Base-by-base conservation (phyloP, 176 grass and related monocot genomes). In the Triticum dicoccoides region DNA sequence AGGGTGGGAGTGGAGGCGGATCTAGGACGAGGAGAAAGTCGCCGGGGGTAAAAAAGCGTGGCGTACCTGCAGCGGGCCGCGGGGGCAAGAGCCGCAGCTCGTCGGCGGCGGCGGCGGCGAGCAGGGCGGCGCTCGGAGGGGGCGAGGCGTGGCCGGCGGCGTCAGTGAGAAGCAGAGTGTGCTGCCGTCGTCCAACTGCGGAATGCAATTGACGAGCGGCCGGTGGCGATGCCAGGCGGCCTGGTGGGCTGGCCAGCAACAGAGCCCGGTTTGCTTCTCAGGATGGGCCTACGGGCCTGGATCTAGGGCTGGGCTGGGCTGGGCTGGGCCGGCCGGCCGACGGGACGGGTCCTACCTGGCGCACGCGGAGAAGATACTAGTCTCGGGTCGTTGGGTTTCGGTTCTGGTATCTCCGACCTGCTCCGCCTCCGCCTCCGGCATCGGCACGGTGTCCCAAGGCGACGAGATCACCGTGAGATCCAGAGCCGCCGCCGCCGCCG, bases 321-420 rank as follows among this genome's bases (percentile, higher is more conserved):
- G 23, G 59, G 59, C 3, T 24, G 62, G 63, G 63, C 64, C 1
- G 18, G 38, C 35, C 20, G 20, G 69, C 37, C 35, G 4, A 41
- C 4, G 69, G 68, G 4, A 39, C 4, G 68, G 69, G 35, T 20
- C 74, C 49, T 2, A 77, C 74, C 27, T 11, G 69, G 68, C 29
- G 13, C 39, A 59, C 56, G 65, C 65, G 35, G 51, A 38, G 69
- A n/a, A 45, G 69, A 73, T 21, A 45, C 61, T 64, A 30, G 25
- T 65, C 65, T 65, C 41, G 83, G 83, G 27, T 77, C 34, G 62
- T 68, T 85, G 83, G 59, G 41, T 85, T 85, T 52, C 82, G 23
- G 70, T 61, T 84, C 37, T 58, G 15, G 51, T 38, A 3, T 41
- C 25, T 84, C 70, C 71, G 58, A 65, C 82, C 80, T 49, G 15